Evolutionary conservation across 495 filamentous ascomycete species (phyloP).

Genomic region (Tirmania nivea): DNA sequence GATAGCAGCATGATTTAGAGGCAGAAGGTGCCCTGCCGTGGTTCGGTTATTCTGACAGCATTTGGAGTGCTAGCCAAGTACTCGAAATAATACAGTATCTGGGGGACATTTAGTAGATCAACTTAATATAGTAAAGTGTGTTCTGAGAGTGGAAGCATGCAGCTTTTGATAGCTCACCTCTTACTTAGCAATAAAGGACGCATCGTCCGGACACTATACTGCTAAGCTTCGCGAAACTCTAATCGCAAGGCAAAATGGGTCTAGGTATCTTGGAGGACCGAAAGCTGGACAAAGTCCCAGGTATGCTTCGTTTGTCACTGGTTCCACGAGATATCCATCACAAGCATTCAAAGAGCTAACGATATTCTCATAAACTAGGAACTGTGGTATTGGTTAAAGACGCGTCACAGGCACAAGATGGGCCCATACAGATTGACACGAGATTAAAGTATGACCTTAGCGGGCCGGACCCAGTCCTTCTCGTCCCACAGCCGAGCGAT

Average conservation of each 20-base stretch:
- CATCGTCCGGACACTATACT: too few relatives aligned
- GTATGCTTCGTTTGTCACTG: conserved; percentile 24
- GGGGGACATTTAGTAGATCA: too few relatives aligned
- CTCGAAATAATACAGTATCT: too few relatives aligned
- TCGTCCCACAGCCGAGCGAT: conserved; percentile 61
- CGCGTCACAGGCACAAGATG: background rate
- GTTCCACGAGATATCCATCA: background rate
- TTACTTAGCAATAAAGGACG: too few relatives aligned
- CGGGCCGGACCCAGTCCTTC: conserved; percentile 43
- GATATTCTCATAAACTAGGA: background rate
- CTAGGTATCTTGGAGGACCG: conserved; percentile 53
- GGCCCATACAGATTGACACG: conserved; percentile 10
- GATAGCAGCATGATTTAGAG: too few relatives aligned
- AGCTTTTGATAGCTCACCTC: too few relatives aligned
- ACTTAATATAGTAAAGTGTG: too few relatives aligned
- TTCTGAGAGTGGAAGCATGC: too few relatives aligned
- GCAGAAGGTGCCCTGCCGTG: too few relatives aligned
- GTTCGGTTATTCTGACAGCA: too few relatives aligned
- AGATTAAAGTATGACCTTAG: conserved; percentile 51
- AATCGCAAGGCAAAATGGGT: conserved; percentile 36
- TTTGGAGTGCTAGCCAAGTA: too few relatives aligned
- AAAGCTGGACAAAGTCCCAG: conserved; percentile 44
- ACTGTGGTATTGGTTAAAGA: background rate
- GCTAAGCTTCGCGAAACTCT: too few relatives aligned
- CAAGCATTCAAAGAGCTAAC: background rate